A percentile compares a stretch with the other conserved stretches of the same genome.
Evolutionary conservation across 2,329 filamentous ascomycete species (phyloP).

Genomic region (Fusarium humuli): DNA sequence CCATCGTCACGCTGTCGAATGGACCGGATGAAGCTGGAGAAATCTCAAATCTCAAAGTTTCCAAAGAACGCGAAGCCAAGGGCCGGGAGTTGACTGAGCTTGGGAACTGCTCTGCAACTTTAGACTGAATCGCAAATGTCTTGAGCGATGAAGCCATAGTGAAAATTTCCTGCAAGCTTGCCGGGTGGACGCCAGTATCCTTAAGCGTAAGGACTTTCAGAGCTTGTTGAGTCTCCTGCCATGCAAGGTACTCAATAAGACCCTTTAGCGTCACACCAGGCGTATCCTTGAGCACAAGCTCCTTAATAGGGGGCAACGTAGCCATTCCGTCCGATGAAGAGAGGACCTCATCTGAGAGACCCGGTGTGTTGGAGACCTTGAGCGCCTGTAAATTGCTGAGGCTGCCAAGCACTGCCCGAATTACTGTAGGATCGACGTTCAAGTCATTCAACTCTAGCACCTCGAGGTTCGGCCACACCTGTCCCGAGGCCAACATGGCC

Average conservation of each 20-base stretch:
- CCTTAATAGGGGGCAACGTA: conserved; percentile 78
- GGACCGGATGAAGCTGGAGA: conserved; percentile 69
- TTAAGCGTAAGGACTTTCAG: conserved; percentile 77
- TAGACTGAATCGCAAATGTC: conserved; percentile 66
- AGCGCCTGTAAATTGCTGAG: conserved; percentile 78
- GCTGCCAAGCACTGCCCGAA: conserved; percentile 77
- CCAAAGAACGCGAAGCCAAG: conserved; percentile 75
- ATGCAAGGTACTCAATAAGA: conserved; percentile 74
- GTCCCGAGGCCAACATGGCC: conserved; percentile 73
- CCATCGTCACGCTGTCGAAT: conserved; percentile 65
- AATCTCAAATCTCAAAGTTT: conserved; percentile 85
- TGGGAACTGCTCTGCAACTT: conserved; percentile 63
- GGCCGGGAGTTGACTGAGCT: conserved; percentile 64
- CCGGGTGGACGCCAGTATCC: conserved; percentile 75
- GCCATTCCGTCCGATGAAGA: conserved; percentile 73
- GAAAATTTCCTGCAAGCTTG: conserved; percentile 71
- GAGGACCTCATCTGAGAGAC: conserved; percentile 83
- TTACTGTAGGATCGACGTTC: conserved; percentile 74
- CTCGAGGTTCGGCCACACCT: conserved; percentile 76
- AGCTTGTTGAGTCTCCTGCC: conserved; percentile 67
- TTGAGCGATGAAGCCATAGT: conserved; percentile 67
- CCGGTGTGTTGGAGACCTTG: conserved; percentile 76
- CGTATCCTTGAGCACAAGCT: conserved; percentile 77
- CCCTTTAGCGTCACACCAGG: conserved; percentile 79
- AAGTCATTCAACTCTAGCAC: conserved; percentile 77